phyloP scores from a whole-genome alignment of 768 basidiomycete genomes.

The Rickenella mellea region DNA sequence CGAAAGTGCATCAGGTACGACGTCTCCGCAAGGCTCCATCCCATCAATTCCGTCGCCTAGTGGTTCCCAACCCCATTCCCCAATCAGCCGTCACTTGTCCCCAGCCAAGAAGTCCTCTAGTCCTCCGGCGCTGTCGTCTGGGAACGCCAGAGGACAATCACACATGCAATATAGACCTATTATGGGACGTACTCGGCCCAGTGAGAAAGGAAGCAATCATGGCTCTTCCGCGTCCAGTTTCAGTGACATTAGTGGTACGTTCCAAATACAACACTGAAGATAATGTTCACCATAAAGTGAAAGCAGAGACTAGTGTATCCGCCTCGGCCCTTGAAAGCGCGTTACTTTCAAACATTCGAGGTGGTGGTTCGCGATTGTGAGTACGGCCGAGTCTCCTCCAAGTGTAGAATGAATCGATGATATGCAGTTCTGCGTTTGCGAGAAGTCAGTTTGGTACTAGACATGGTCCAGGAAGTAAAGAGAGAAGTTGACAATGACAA shows the following conservation, averaged over 20 bases:
- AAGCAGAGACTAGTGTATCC: slow-evolving; percentile 61
- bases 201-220: slow-evolving; percentile 53
- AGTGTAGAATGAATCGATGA: not conserved
- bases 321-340: slow-evolving; percentile 77
- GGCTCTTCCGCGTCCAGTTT: slow-evolving; percentile 76
- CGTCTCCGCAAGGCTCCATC: slow-evolving; percentile 70
- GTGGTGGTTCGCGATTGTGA: slow-evolving; percentile 60
- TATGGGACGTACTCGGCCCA: slow-evolving; percentile 26
- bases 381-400: slow-evolving; percentile 20
- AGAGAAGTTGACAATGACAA: not conserved
- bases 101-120: slow-evolving; percentile 48
- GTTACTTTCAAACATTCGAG: slow-evolving; percentile 63
- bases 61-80: slow-evolving; percentile 39
- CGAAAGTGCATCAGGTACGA: slow-evolving; percentile 65
- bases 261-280: not conserved
- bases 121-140: slow-evolving; percentile 47
- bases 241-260: slow-evolving; percentile 76
- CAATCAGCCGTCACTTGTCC: slow-evolving; percentile 40
- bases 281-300: not conserved
- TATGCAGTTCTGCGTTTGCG: slow-evolving; percentile 23
- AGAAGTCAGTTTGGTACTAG: slow-evolving; percentile 17
- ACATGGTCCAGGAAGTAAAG: not conserved
- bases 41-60: slow-evolving; percentile 75
- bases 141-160: slow-evolving; percentile 42
- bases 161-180: slow-evolving; percentile 38